A percentile compares a stretch with the other conserved stretches of the same genome.
Conservation (phyloP, 768 basidiomycete genomes). For the Mycena sanguinolenta region DNA sequence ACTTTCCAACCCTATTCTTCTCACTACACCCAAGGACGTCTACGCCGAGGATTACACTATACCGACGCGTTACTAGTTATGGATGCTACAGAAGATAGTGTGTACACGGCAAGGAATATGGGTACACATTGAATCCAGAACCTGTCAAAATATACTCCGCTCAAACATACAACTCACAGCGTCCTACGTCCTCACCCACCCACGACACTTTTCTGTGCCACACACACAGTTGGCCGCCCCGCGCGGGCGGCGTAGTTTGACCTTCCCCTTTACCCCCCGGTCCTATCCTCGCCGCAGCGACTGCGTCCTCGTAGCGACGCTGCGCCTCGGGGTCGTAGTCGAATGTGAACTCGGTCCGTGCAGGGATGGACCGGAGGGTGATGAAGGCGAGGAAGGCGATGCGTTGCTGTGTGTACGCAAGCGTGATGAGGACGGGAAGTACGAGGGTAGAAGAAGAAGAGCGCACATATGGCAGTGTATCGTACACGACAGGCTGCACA, state of each 20-base stretch:
- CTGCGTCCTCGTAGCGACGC: background rate
- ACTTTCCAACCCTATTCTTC: too few species aligned
- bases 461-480: slow-evolving; percentile 26
- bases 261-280: background rate
- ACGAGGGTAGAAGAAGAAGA: background rate
- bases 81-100: too few species aligned
- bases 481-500: slow-evolving; percentile 34
- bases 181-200: slow-evolving; percentile 8
- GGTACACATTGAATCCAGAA: too few species aligned
- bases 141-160: too few species aligned
- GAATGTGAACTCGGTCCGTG: slow-evolving; percentile 39
- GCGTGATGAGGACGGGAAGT: background rate
- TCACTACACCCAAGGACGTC: too few species aligned
- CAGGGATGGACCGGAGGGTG: slow-evolving; percentile 35
- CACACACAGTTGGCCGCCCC: slow-evolving; percentile 4
- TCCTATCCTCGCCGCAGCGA: too few species aligned
- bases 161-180: background rate
- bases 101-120: too few species aligned
- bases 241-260: background rate
- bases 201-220: slow-evolving; percentile 1
- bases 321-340: slow-evolving; percentile 40
- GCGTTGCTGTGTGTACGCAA: slow-evolving; percentile 20
- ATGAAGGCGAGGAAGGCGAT: slow-evolving; percentile 41
- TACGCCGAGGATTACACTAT: too few species aligned
- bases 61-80: too few species aligned